Evolutionary conservation across 75 land plant species (phyloP).

Genomic region (Picea glauca): DNA sequence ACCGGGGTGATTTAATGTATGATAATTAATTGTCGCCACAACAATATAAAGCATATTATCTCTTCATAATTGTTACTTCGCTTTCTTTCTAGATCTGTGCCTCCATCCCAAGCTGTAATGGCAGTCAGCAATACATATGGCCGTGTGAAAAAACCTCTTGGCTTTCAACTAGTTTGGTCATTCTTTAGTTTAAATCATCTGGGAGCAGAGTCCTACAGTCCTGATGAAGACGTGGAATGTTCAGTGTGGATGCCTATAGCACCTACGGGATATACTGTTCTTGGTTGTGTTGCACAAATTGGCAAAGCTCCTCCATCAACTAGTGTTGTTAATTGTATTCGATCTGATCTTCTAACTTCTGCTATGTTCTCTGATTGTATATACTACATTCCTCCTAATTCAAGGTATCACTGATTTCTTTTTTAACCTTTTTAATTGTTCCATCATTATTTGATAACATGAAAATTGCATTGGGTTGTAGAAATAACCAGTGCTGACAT

Average conservation of each 20-base stretch:
- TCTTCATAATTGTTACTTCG: not conserved
- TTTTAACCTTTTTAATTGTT: not conserved
- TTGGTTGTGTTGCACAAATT: slow-evolving; percentile 81
- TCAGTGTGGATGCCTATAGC: slow-evolving; percentile 94
- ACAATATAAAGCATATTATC: not conserved
- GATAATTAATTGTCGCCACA: not conserved
- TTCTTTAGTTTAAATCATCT: slow-evolving; percentile 29
- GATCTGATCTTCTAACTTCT: slow-evolving; percentile 84
- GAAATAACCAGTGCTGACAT: not conserved
- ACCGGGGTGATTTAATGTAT: not conserved
- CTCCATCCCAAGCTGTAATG: slow-evolving; percentile 94
- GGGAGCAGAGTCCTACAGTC: slow-evolving; percentile 11
- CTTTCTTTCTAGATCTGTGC: slow-evolving; percentile 61
- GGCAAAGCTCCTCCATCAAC: slow-evolving; percentile 69
- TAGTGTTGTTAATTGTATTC: slow-evolving; percentile 73
- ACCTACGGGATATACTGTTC: slow-evolving; percentile 73
- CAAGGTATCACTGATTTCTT: slow-evolving; percentile 27
- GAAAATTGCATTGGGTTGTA: not conserved
- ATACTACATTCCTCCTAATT: slow-evolving; percentile 46
- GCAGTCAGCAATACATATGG: slow-evolving; percentile 83
- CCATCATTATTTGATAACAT: not conserved
- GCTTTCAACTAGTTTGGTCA: slow-evolving; percentile 65
- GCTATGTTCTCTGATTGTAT: slow-evolving; percentile 73
- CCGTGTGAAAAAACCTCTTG: slow-evolving; percentile 76
- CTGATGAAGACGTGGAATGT: slow-evolving; percentile 37